Evolutionary conservation across 441 rosid genomes (phyloP), one percentile per base, ranked within the genome.

Genomic region (Macaranga tanarius): DNA sequence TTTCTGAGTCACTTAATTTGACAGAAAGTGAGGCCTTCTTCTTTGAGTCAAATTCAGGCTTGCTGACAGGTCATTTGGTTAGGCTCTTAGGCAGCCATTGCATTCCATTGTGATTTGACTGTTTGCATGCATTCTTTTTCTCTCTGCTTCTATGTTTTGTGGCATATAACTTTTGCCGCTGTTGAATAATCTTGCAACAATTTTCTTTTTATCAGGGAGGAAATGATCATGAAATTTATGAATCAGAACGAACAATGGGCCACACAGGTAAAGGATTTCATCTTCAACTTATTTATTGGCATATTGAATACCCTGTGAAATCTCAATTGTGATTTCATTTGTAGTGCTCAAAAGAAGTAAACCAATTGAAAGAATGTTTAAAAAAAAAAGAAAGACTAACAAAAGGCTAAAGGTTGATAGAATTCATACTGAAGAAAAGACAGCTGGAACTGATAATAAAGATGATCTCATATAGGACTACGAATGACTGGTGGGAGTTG

Each of bases 211-310:
- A 75, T 25, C 86, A 95, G 98, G 99, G 98, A 74, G 99, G 99
- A 69, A 95, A 92, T n/a, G 99, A 95, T 81, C 79, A 91, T 69
- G 99, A 95, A 80, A 95, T 95, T 48, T 95, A 76, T 73, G 96
- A 89, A 79, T 95, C 99, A 13, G 89, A 89, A 67, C 84, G 79
- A 80, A 95, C 99, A 28, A 79, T 85, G 59, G 99, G 99, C 50
- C 97, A 95, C 79, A 86, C 95, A 88, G 99, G 99, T 95, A 3
- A 85, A 66, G 57, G 56, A 45, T 64, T 64, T 63, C 8, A 57
- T 75, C 59, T 63, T 25, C 19, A 64, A 60, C 55, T n/a, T 17
- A 51, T 57, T 28, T 72, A 15, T 56, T 19, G 50, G 58, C 50
- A 26, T 74, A 40, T 7, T 28, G 58, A 34, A 55, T 67, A 22